These are phyloP conservation scores for Cercospora canescens DNA, from an alignment of 2,329 filamentous ascomycete genomes.

Conservation along the genomic window DNA sequence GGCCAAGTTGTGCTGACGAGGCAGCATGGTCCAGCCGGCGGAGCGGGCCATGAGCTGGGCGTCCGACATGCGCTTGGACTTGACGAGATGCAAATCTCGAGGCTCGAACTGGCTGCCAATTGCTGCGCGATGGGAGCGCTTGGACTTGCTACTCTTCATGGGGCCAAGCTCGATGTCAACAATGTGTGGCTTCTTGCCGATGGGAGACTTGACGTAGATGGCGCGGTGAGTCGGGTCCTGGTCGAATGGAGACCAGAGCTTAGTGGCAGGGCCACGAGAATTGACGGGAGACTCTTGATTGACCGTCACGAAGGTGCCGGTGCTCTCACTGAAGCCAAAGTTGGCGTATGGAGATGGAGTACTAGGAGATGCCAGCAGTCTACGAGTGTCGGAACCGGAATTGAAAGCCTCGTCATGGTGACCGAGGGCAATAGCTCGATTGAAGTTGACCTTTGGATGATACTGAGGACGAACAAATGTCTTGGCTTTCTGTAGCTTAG, in stretches of 20 bases:
- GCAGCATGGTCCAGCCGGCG: constrained; percentile 13
- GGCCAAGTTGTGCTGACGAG: constrained; percentile 1
- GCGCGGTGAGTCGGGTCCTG: constrained; percentile 8
- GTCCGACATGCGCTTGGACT: constrained; percentile 15
- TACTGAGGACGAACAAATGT: constrained; percentile 12
- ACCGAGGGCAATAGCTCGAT: constrained; percentile 7
- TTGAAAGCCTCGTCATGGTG: constrained; percentile 7
- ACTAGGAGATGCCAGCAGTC: constrained; percentile 5
- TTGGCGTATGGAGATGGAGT: constrained; percentile 7
- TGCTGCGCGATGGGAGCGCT: constrained; percentile 9
- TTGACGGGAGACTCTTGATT: constrained; percentile 7
- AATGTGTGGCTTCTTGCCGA: constrained; percentile 1
- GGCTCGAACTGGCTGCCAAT: constrained; percentile 18
- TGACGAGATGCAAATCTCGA: constrained; percentile 17
- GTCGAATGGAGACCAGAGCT: constrained; percentile 15
- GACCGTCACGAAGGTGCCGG: constrained; percentile 22
- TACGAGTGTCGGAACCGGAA: constrained; percentile 13
- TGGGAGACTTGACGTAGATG: constrained; percentile 4
- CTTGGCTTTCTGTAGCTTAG: constrained; percentile 11
- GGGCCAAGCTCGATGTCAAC: constrained; percentile 14
- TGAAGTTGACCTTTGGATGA: constrained; percentile 13
- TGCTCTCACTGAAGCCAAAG: constrained; percentile 18
- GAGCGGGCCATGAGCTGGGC: constrained; percentile 12
- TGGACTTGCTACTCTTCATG: constrained; percentile 9
- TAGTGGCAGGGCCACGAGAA: constrained; percentile 11